Base-by-base conservation (phyloP, 371 early-diverging fungal species). In the Entomophthora muscae region DNA sequence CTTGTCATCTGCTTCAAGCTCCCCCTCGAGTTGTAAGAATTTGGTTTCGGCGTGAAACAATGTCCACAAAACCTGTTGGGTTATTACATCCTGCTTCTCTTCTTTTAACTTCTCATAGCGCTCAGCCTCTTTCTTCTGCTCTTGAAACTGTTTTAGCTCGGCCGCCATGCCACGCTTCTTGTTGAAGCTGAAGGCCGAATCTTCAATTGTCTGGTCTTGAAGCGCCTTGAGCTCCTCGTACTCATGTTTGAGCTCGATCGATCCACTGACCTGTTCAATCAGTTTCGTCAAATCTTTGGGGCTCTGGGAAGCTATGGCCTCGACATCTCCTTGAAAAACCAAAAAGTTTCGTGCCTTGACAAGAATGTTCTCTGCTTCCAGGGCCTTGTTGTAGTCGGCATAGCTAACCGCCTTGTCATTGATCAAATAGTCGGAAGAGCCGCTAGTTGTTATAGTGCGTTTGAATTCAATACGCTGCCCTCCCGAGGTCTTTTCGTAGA, bases 271-370 rank as follows among this genome's bases (percentile, higher is more conserved):
- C 67, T 92, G 88, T 71, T 99, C 99, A 67, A 99, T 89, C 32
- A 98, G 72, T 10, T 78, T 76, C 1, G 98, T 91, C 65, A 99
- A 78, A 53, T 98, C 98, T 66, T 85, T 90, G 1, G 98, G 88
- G 24, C 89, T 85, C 74, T 98, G 98, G 24, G 91, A 84, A 2
- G 98, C 95, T n/a, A 98, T 84, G 2, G 91, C 84, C 68, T 97
- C 95, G 2, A 99, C 91, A 76, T 98, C 98, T 27, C 98, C 84
- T 77, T 99, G 99, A 70, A 98, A 99, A 7, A 99, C 99, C 58
- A 99, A 75, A 76, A 98, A 99, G 76, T 98, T 99, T 64, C 87
- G 80, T 1, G 98, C 93, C 68, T 92, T 92, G 66, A 93, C 84
- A 22, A 96, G 76, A 61, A 99, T 92, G 66, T 93, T 91, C 71